Evolutionary conservation across 202 grass and related monocot genomes (phyloP).

Genomic region (Panicum hallii): DNA sequence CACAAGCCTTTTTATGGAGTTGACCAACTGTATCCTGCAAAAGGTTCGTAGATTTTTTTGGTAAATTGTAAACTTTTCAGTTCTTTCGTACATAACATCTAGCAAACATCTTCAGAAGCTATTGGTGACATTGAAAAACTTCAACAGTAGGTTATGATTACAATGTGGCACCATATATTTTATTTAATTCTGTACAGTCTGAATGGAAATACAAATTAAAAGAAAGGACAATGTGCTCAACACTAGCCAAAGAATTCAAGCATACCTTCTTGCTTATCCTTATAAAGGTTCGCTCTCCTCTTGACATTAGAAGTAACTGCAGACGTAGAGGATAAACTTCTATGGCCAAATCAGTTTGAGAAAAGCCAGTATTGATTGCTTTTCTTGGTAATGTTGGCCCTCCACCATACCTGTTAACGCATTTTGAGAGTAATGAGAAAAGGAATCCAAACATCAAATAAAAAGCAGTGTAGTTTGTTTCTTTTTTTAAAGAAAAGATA

Average conservation of each 20-base stretch:
- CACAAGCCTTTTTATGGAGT: constrained; percentile 87
- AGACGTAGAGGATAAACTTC: constrained; percentile 99
- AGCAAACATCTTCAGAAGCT: constrained; percentile 11
- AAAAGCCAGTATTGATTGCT: constrained; percentile 92
- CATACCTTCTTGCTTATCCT: constrained; percentile 98
- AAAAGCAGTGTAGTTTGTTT: background rate
- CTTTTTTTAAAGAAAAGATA: background rate
- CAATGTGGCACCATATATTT: constrained; percentile 19
- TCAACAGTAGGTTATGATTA: background rate
- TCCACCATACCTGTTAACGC: constrained; percentile 83
- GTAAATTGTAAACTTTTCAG: constrained; percentile 20
- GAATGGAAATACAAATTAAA: constrained; percentile 33
- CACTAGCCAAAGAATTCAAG: constrained; percentile 9
- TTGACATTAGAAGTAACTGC: constrained; percentile 84
- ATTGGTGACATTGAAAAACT: constrained; percentile 30
- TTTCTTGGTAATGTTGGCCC: constrained; percentile 88
- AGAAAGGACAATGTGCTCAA: constrained; percentile 4
- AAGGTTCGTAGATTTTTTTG: background rate
- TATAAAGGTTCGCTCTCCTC: constrained; percentile 83
- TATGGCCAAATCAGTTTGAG: constrained; percentile 95
- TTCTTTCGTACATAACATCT: constrained; percentile 17
- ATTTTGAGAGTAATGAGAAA: constrained; percentile 43
- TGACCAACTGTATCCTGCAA: constrained; percentile 83
- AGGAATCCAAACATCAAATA: constrained; percentile 27
- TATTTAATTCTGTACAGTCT: constrained; percentile 30